Base-by-base conservation (phyloP, 345 rosid genomes). In the Eucalyptus leucophloia region DNA sequence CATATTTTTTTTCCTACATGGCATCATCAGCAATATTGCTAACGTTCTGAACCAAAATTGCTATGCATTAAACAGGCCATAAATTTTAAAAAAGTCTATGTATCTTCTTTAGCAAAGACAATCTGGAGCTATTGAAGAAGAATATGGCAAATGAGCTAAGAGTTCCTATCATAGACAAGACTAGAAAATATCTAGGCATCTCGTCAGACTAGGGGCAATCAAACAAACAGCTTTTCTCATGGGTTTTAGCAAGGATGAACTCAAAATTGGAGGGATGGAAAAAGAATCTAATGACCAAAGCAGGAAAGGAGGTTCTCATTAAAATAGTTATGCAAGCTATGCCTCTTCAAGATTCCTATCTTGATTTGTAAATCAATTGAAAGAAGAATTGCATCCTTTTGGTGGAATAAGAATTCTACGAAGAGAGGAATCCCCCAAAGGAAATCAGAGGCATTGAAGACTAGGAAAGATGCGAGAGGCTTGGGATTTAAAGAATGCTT, bases 331-430 rank as follows among this genome's bases (percentile, higher is more conserved):
- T 13, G 72, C 0, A 62, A 2, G 72, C 17, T 30, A 30, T 13
- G 34, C 37, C 18, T 14, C 9, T 62, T 14, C 72, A 62, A 62
- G 34, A 62, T 30, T 32, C 19, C 72, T 62, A 14, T 65, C 37
- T 65, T 7, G 9, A 65, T 65, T 30, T 30, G 34, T 62, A 65
- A 65, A n/a, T 30, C 37, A 32, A 62, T n/a, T n/a, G 72, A 30
- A 14, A 65, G 19, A 65, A 65, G 10, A 14, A 65, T n/a, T 65
- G 72, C 72, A 65, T 65, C 72, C 72, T 65, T 65, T 30, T 65
- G 72, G 19, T 65, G 19, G 72, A n/a, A 65, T 0, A 0, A 30
- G 0, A 30, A 65, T 30, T 17, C 37, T n/a, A 16, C 2, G 1
- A 65, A 65, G 8, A 30, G 9, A 65, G 37, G 37, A 65, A 65